Evolutionary conservation across 2,329 filamentous ascomycete genomes (phyloP), one percentile per base, ranked within the genome.

Genomic region (Epichloe festucae): DNA sequence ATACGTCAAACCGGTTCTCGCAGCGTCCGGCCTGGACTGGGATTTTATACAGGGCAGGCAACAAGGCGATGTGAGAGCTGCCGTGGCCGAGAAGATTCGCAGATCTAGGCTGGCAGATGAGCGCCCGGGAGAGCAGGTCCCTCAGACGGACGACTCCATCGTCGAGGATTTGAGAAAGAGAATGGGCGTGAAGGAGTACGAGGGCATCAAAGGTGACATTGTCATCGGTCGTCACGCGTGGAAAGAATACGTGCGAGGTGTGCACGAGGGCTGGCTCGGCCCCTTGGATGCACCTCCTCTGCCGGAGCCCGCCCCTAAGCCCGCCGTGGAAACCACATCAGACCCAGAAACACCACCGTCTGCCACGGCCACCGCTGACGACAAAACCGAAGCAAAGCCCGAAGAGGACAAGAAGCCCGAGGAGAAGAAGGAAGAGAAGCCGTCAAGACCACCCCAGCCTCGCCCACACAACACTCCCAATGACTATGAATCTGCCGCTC

Each of bases 191-290:
- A 74, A 73, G 27, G 81, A 87, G 36, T 91, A 85, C 62, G 74
- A 83, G 4, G 90, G 87, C 10, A 73, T 85, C 21, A 78, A 78
- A 56, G 93, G 93, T 44, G 91, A 97, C 64, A 76, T 98, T 49
- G 82, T 97, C 17, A 81, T 98, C 60, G 93, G 93, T 12, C 75
- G 91, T 52, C 87, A 96, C 65, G 84, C 91, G 10, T 98, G 93
- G 93, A 98, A 96, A 70, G 93, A 98, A 69, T 98, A 97, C 66
- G 73, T 97, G 23, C 78, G 90, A 53, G 93, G 93, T 45, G 64
- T 97, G 58, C 93, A 98, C 65, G 93, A 98, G 69, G 93, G 93
- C 52, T 98, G 93, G 91, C 72, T 98, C 23, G 91, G 93, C 0
- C 89, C 93, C 7, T 71, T 95, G 43, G 79, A 85, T 53, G 69